Evolutionary conservation across 2,329 filamentous ascomycete species (phyloP), one percentile per base, ranked within the genome.

Genomic region (Apiospora koreana): DNA sequence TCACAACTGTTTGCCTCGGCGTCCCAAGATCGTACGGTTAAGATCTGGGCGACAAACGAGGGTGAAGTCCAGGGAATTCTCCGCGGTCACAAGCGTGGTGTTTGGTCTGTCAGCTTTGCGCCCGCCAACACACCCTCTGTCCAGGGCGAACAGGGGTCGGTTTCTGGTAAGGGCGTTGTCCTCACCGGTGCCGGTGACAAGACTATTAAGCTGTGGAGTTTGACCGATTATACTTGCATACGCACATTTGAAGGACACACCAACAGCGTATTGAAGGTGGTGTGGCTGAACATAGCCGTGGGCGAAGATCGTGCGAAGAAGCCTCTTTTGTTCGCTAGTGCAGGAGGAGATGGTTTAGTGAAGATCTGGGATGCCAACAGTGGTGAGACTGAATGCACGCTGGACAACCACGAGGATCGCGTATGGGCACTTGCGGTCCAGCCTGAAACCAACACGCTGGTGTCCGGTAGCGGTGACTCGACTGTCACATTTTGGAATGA

Each of bases 401-500:
- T 99, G 5, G 96, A 99, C 82, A 98, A 98, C 81, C 96, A 99
- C 80, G 94, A 94, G 76, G 96, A 99, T 81, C 90, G 96, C 70
- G 95, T 98, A 0, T 98, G 95, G 95, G 94, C 94, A 0, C 84
- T 98, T 23, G 89, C 94, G 5, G 89, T 94, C 14, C 87, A 95
- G 79, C 86, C 92, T 64, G 78, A 86, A 58, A 88, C 86, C 12
- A 89, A 95, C 76, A 91, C 91, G 67, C 88, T 99, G 68, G 92
- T 97, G 45, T 98, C 96, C 8, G 96, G 95, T 45, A 95, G 94
- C 70, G 95, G 93, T 68, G 96, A 99, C 81, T 95, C 94, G 43
- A 95, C 94, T 0, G 89, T 99, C 46, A 97, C 94, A 0, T 97
- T 98, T 83, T 99, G 96, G 96, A 91, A 91, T 76, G 96, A 99